Conservation (phyloP, 257 asterid species). For the Eucommia ulmoides region DNA sequence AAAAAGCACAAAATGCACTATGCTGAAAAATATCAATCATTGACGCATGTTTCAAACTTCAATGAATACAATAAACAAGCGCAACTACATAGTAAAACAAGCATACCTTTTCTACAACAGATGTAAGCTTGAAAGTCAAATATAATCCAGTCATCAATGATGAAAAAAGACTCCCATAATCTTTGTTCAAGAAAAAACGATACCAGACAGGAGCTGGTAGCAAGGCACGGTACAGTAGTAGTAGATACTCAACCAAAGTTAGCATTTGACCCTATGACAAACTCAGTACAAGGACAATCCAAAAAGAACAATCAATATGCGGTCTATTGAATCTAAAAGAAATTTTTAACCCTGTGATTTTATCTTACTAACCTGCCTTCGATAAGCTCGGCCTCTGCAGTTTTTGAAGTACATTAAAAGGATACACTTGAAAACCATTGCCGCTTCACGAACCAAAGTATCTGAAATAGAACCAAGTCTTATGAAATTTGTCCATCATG, state of each 20-base stretch:
- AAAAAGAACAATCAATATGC: background rate
- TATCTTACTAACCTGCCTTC: slow-evolving; percentile 57
- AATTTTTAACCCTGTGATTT: background rate
- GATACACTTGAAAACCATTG: slow-evolving; percentile 67
- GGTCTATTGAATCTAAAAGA: background rate
- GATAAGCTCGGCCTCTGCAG: slow-evolving; percentile 73
- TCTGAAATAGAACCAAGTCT: slow-evolving; percentile 24
- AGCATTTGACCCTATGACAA: slow-evolving; percentile 74
- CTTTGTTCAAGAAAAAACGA: slow-evolving; percentile 85
- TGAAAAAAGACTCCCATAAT: slow-evolving; percentile 82
- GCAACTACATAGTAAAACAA: too few species aligned
- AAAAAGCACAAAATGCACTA: too few species aligned
- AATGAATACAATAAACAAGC: too few species aligned
- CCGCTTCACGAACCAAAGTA: slow-evolving; percentile 72
- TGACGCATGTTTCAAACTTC: too few species aligned
- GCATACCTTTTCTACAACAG: slow-evolving; percentile 70
- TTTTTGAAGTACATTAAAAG: slow-evolving; percentile 70
- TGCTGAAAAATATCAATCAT: too few species aligned
- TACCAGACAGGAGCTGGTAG: slow-evolving; percentile 94
- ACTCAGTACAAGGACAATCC: slow-evolving; percentile 7
- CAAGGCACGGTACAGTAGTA: slow-evolving; percentile 83
- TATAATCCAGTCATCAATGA: slow-evolving; percentile 77
- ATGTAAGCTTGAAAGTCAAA: slow-evolving; percentile 80
- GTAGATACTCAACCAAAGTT: slow-evolving; percentile 72
- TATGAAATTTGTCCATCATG: background rate